Percentiles rank a stretch among this genome's conserved stretches.
Evolutionary conservation across 306 rosid species (phyloP).

Genomic region (Trichosanthes cucumerina): DNA sequence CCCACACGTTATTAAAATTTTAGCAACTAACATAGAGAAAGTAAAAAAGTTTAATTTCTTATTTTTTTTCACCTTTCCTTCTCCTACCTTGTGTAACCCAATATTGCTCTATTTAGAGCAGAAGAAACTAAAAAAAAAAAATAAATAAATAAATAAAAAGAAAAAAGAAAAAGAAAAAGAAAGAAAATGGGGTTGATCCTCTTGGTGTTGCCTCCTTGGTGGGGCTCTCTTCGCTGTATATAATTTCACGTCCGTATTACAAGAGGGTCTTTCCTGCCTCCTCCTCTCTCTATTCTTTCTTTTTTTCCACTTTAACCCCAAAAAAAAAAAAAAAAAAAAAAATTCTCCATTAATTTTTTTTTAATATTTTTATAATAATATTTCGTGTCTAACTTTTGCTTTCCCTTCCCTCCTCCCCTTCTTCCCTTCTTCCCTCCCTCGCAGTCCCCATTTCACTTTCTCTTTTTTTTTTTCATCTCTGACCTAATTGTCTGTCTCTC

Average conservation of each 20-base stretch:
- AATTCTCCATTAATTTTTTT: neutral
- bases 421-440: conserved; percentile 26
- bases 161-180: conserved; percentile 26
- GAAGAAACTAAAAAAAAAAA: too few relatives aligned
- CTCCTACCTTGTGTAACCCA: too few relatives aligned
- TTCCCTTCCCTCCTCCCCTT: conserved; percentile 51
- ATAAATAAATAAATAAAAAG: too few relatives aligned
- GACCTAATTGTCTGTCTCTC: conserved; percentile 38
- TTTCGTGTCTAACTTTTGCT: conserved; percentile 21
- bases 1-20: too few relatives aligned
- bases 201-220: conserved; percentile 20
- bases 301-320: conserved; percentile 16
- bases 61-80: too few relatives aligned
- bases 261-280: conserved; percentile 25
- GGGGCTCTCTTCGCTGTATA: conserved; percentile 49
- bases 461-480: conserved; percentile 23
- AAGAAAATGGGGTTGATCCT: neutral
- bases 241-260: conserved; percentile 69
- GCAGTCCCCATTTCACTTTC: conserved; percentile 9
- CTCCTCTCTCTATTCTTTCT: neutral
- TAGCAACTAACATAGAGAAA: too few relatives aligned
- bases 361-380: neutral
- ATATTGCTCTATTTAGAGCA: too few relatives aligned
- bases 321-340: neutral
- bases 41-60: too few relatives aligned